A percentile compares a stretch with the other conserved stretches of the same genome.
phyloP scores from a whole-genome alignment of 495 filamentous ascomycete genomes.

The Aspergillus baeticus region DNA sequence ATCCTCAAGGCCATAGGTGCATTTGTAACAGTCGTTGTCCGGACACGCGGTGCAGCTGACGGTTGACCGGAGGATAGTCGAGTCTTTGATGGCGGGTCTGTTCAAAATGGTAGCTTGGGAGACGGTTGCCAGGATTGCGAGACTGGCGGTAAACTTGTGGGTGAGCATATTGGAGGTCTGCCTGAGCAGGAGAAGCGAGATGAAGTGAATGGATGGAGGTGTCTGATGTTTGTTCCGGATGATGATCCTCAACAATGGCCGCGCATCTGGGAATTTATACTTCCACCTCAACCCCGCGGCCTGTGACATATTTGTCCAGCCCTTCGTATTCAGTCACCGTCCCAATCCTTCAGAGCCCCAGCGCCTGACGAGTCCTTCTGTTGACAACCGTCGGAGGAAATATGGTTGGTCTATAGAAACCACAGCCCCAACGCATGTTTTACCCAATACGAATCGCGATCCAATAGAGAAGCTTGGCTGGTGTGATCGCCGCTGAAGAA shows the following conservation, averaged over 20 bases:
- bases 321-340: not conserved
- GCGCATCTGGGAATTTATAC: slow-evolving; percentile 1
- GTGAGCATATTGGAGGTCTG: not conserved
- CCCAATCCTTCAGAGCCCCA: not conserved
- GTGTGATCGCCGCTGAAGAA: not conserved
- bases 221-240: not conserved
- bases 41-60: slow-evolving; percentile 13
- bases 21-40: slow-evolving; percentile 10
- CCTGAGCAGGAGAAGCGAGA: not conserved
- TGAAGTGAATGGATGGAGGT: not conserved
- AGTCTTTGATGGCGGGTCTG: slow-evolving; percentile 14
- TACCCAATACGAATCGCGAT: not conserved
- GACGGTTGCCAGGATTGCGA: not conserved
- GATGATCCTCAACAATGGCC: not conserved
- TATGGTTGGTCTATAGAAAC: slow-evolving; percentile 5
- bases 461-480: slow-evolving; percentile 1
- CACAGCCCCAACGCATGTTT: slow-evolving; percentile 3
- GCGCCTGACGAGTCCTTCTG: not conserved
- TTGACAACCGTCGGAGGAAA: not conserved
- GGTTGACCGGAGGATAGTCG: slow-evolving; percentile 15
- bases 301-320: not conserved
- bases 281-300: no score
- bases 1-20: slow-evolving; percentile 6
- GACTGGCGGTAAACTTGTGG: not conserved
- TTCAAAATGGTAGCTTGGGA: not conserved